Evolutionary conservation across 805 yeast species (phyloP).

Genomic region (Cyberlindnera galapagoensis): DNA sequence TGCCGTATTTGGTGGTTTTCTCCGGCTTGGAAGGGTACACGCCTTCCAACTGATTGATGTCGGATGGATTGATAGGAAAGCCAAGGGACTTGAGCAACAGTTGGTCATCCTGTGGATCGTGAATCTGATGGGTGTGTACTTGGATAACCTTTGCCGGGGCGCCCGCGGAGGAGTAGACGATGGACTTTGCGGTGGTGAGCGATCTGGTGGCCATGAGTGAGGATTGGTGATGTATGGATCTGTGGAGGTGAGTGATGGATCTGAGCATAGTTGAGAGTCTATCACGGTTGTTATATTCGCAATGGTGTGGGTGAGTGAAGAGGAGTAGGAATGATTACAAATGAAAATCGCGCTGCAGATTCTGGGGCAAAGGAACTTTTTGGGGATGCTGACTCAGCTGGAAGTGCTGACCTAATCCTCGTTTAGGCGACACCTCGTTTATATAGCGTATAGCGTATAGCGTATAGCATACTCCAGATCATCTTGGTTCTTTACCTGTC

Average conservation of each 20-base stretch:
- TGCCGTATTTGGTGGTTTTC: constrained; percentile 43
- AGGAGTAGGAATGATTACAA: too few relatives aligned
- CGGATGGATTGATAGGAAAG: constrained; percentile 87
- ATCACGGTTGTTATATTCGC: too few relatives aligned
- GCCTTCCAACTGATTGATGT: constrained; percentile 78
- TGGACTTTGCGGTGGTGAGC: constrained; percentile 48
- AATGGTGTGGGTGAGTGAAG: too few relatives aligned
- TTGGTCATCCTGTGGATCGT: constrained; percentile 38
- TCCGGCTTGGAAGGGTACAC: constrained; percentile 77
- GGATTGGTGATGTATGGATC: constrained; percentile 1
- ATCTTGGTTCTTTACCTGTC: too few relatives aligned
- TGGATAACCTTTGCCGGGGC: constrained; percentile 50
- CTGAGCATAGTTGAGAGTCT: constrained; percentile 5
- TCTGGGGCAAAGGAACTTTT: too few relatives aligned
- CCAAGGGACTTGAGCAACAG: constrained; percentile 67
- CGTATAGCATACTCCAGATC: too few relatives aligned
- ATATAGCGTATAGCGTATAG: too few relatives aligned
- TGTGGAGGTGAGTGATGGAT: constrained; percentile 3
- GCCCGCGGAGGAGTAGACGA: constrained; percentile 64
- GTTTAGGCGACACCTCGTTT: too few relatives aligned
- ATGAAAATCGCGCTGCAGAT: too few relatives aligned
- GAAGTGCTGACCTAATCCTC: too few relatives aligned
- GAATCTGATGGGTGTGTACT: constrained; percentile 46
- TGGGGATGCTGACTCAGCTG: too few relatives aligned
- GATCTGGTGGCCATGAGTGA: constrained; percentile 12